Base-by-base conservation (phyloP, 306 rosid genomes). In the Pueraria montana region DNA sequence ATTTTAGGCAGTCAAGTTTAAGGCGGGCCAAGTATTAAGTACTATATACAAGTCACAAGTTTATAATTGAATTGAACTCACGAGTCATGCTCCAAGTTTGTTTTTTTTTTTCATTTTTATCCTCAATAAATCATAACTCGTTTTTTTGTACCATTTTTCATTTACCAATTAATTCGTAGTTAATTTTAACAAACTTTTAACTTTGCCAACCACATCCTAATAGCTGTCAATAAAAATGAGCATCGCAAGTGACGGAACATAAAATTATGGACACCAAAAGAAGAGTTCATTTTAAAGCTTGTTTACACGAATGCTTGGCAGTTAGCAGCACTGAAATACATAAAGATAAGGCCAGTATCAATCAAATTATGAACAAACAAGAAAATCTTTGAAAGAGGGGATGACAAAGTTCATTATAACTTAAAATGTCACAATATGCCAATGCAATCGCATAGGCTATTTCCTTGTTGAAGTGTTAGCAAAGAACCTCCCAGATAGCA, bases 321-420 rank as follows among this genome's bases (percentile, higher is more conserved):
- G 63, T 74, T 72, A 23, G 50, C 72, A 58, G 30, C 55, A 26
- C 58, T 63, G 64, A 61, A 80, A 63, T 55, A 56, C 59, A 80
- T 55, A 46, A 16, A 71, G 20, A 56, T 21, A 65, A 24, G 26
- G 61, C 59, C 23, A 62, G 61, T n/a, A 80, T 40, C 61, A 73
- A 45, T 45, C 4, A 46, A 72, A 71, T 34, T 79, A 53, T 67
- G 72, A n/a, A 84, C 80, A 69, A 73, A 77, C 56, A 50, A 24
- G 12, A 8, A 23, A 66, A 50, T 38, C 66, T 0, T 13, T 26
- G 0, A 12, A 64, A 59, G 8, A 36, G 24, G 46, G 62, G 46
- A 38, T 49, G 23, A 56, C 73, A 49, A 23, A 14, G 74, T 78
- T 75, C 49, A 38, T 76, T 74, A 36, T 63, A 50, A 21, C 45